Evolutionary conservation across 192 early-diverging fungal genomes (phyloP).

Genomic region (Coemansia sp.): DNA sequence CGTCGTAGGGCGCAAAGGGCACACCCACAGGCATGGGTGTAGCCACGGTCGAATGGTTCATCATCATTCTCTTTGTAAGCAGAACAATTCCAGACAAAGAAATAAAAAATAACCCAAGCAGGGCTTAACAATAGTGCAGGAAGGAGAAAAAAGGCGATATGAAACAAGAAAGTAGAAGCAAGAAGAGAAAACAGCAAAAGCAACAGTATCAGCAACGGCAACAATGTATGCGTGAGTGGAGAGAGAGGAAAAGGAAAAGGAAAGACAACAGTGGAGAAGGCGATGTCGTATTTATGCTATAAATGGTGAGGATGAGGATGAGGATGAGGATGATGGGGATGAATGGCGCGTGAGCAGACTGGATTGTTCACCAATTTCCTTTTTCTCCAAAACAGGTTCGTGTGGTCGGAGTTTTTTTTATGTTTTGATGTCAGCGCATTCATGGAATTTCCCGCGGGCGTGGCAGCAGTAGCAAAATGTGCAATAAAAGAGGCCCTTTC

Average conservation of each 20-base stretch:
- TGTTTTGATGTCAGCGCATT: conserved; percentile 10
- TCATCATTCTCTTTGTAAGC: conserved; percentile 26
- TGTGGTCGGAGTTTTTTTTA: conserved; percentile 8
- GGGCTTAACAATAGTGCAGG: not conserved
- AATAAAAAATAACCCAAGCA: not conserved
- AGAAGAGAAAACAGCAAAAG: not conserved
- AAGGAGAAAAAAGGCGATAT: not conserved
- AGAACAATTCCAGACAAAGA: not conserved
- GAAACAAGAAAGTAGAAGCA: not conserved
- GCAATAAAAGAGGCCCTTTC: not conserved
- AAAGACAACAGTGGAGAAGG: not conserved
- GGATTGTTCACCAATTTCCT: not conserved
- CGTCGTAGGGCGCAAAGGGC: conserved; percentile 41
- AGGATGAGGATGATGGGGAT: not conserved
- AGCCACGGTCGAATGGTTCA: conserved; percentile 28
- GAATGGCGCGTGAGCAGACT: conserved; percentile 3
- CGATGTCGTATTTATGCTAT: not conserved
- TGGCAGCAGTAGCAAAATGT: not conserved
- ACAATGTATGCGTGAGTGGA: too few species aligned
- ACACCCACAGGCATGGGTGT: conserved; percentile 23
- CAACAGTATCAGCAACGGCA: too few species aligned
- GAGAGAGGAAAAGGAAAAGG: too few species aligned
- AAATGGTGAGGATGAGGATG: not conserved
- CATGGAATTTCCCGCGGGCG: not conserved
- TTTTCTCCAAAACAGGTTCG: conserved; percentile 1